A percentile compares a stretch with the other conserved stretches of the same genome.
Evolutionary conservation across 352 stramenopile species (phyloP).

Genomic region (Lagenidium giganteum): DNA sequence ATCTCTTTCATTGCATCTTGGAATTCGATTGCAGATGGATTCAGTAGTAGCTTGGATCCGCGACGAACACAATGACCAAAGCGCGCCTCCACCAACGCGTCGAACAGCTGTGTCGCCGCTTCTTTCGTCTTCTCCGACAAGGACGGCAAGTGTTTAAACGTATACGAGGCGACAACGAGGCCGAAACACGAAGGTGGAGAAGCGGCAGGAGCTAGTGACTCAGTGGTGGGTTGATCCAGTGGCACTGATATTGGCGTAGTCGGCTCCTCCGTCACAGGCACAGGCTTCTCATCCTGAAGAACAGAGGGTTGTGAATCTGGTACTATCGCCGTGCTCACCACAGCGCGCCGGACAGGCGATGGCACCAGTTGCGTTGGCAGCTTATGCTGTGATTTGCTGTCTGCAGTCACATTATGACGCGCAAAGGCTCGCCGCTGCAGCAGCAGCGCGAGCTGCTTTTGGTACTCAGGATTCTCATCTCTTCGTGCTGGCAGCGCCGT

Average conservation of each 20-base stretch:
- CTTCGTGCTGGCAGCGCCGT: constrained; percentile 1
- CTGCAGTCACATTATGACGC: background rate
- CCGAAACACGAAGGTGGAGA: no score
- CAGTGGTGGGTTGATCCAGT: no score
- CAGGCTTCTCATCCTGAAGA: no score
- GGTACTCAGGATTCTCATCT: constrained; percentile 51
- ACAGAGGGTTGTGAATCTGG: no score
- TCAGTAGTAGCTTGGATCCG: constrained; percentile 59
- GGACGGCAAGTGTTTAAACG: constrained; percentile 46
- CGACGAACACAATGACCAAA: constrained; percentile 44
- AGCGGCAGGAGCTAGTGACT: no score
- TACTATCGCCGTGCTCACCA: no score
- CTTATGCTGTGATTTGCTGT: background rate
- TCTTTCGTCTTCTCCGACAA: constrained; percentile 55
- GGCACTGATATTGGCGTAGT: no score
- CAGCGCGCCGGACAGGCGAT: no score
- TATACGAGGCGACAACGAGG: constrained; percentile 48
- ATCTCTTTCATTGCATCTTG: constrained; percentile 72
- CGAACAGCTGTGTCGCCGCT: constrained; percentile 41
- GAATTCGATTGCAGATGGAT: constrained; percentile 81
- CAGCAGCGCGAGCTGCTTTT: constrained; percentile 33
- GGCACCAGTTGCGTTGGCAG: no score
- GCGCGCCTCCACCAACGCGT: constrained; percentile 41
- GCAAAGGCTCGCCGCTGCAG: constrained; percentile 39
- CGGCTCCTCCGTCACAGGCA: no score